A percentile compares a stretch with the other conserved stretches of the same genome.
phyloP scores from a whole-genome alignment of 2,329 filamentous ascomycete genomes.

The Fusarium multiceps region DNA sequence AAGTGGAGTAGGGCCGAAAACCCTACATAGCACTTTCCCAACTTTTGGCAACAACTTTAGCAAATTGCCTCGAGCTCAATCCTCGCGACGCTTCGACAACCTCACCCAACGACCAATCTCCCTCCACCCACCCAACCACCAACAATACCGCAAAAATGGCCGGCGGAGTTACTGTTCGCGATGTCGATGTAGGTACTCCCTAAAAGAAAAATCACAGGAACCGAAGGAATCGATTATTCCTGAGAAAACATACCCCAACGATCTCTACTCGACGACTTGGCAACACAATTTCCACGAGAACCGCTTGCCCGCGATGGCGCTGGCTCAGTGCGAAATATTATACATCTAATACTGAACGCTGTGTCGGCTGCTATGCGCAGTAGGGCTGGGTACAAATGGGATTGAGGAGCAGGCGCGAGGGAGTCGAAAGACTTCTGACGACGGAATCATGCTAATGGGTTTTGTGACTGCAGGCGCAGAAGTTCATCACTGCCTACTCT shows the following conservation, averaged over 20 bases:
- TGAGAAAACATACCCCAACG: slow-evolving; percentile 1
- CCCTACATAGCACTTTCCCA: slow-evolving; percentile 43
- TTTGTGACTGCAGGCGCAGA: slow-evolving; percentile 74
- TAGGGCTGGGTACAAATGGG: slow-evolving; percentile 44
- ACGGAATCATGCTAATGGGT: slow-evolving; percentile 79
- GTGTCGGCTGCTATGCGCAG: slow-evolving; percentile 33
- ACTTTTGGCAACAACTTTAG: slow-evolving; percentile 35
- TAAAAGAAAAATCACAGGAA: slow-evolving; percentile 43
- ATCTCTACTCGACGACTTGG: slow-evolving; percentile 44
- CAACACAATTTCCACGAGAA: slow-evolving; percentile 47
- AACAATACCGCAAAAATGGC: slow-evolving; percentile 76
- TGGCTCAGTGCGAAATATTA: slow-evolving; percentile 33
- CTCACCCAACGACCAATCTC: slow-evolving; percentile 48
- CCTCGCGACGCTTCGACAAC: slow-evolving; percentile 48
- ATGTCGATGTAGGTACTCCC: slow-evolving; percentile 79
- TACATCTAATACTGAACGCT: slow-evolving; percentile 31
- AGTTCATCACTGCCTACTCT: slow-evolving; percentile 88
- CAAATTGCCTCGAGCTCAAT: slow-evolving; percentile 29
- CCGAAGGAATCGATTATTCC: slow-evolving; percentile 24
- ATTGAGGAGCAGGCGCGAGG: slow-evolving; percentile 75
- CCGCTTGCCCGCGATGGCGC: slow-evolving; percentile 39
- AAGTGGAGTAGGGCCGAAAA: slow-evolving; percentile 48
- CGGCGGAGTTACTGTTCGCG: slow-evolving; percentile 83
- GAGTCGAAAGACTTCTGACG: slow-evolving; percentile 78
- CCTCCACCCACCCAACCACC: slow-evolving; percentile 37